Evolutionary conservation across 441 rosid species (phyloP), one percentile per base, ranked within the genome.

Genomic region (Erodium trifolium): DNA sequence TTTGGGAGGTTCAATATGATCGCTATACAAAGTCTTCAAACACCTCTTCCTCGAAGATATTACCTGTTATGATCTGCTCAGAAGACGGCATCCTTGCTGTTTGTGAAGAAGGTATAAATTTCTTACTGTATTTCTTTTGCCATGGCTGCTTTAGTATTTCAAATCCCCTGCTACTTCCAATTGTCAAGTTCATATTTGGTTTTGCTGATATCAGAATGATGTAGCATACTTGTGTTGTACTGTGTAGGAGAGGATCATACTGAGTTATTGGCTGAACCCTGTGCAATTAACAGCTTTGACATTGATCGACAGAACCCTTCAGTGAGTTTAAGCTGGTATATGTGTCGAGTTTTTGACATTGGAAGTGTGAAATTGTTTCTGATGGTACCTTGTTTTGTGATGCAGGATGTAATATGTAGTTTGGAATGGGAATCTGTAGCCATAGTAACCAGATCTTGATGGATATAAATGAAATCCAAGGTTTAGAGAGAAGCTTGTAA

Each of bases 51-150:
- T 78, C 95, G 6, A 78, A 79, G 67, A 83, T 88, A 66, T 84
- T 89, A 68, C 98, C 97, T 67, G 92, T 87, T 45, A 87, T 93
- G 94, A 81, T 82, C 70, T 87, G 96, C 81, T 88, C 97, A 1
- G 97, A 89, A 85, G 98, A 93, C 77, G 98, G 98, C 8, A 91
- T 93, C 66, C 93, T 93, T 64, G 92, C 90, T 55, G 83, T 84
- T 27, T 71, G 90, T 55, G 88, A 85, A 66, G 90, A 89, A 87
- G 96, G 97, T 90, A 73, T 69, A 68, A 17, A 31, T 31, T 41
- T 41, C 11, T 65, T 71, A 17, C 18, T 53, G 23, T 17, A 53
- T n/a, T 16, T 53, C 17, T 5, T 53, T 13, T 53, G 59, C 1
- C 7, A 53, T 14, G 59, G 59, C 18, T 12, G 14, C 7, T 53